Percentiles rank a stretch among this genome's conserved stretches.
phyloP scores from a whole-genome alignment of 371 early-diverging fungal genomes.

The Mucor saturninus region DNA sequence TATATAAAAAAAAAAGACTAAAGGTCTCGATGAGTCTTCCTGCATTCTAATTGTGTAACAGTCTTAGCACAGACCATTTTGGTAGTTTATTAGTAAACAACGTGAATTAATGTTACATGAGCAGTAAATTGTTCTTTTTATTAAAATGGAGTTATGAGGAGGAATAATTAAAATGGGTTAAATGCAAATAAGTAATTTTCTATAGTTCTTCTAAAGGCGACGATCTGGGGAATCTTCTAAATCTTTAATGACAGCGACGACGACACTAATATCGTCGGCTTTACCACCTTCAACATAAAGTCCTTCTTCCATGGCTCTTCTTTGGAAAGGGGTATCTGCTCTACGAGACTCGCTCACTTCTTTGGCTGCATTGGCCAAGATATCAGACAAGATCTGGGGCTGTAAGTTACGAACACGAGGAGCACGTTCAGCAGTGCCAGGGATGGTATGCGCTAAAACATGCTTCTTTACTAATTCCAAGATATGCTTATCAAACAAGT shows the following conservation, averaged over 20 bases:
- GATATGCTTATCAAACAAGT: conserved; percentile 83
- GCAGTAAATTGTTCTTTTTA: not conserved
- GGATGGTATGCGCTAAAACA: conserved; percentile 60
- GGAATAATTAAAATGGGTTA: not conserved
- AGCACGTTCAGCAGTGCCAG: conserved; percentile 47
- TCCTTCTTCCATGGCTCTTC: conserved; percentile 79
- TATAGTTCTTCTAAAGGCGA: conserved; percentile 8
- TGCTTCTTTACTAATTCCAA: conserved; percentile 71
- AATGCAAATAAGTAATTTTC: conserved; percentile 1
- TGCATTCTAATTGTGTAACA: not conserved
- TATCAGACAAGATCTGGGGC: conserved; percentile 78
- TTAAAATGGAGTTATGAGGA: not conserved
- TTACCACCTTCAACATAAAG: conserved; percentile 80
- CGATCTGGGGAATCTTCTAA: conserved; percentile 64
- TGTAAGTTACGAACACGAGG: conserved; percentile 51
- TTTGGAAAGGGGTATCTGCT: conserved; percentile 86
- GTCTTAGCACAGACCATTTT: not conserved
- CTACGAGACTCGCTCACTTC: conserved; percentile 76
- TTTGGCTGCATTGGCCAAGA: conserved; percentile 77
- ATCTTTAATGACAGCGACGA: conserved; percentile 75
- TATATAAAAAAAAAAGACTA: not conserved
- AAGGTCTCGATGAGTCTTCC: not conserved
- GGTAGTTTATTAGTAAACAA: not conserved
- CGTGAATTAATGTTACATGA: not conserved
- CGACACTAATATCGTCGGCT: conserved; percentile 82